A percentile compares a stretch with the other conserved stretches of the same genome.
These are phyloP conservation scores for Pythium aquatile DNA, from an alignment of 352 stramenopile species.

Conservation along the genomic window DNA sequence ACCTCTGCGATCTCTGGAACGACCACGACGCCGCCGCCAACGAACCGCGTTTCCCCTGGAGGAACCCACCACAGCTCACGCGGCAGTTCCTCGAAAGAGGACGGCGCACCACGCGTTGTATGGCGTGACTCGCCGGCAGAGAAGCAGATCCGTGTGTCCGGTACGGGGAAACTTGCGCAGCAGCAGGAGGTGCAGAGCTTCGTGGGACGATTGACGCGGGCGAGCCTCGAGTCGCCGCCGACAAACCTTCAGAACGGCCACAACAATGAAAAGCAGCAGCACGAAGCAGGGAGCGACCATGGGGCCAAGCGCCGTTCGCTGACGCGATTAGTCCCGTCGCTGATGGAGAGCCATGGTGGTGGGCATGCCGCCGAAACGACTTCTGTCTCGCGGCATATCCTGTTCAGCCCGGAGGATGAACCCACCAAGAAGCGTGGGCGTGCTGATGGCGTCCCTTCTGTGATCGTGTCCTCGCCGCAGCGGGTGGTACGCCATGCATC, in stretches of 20 bases:
- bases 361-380: constrained; percentile 7
- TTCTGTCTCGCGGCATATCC: constrained; percentile 41
- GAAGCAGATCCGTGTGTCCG: constrained; percentile 78
- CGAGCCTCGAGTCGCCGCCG: constrained; percentile 42
- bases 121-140: constrained; percentile 80
- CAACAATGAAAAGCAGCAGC: constrained; percentile 2
- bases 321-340: constrained; percentile 14
- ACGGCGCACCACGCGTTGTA: constrained; percentile 42
- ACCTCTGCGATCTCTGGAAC: constrained; percentile 23
- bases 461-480: background rate
- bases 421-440: constrained; percentile 1
- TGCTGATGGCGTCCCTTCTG: background rate
- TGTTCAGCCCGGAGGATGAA: constrained; percentile 42
- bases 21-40: constrained; percentile 13
- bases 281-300: constrained; percentile 2
- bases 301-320: constrained; percentile 24
- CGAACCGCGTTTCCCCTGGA: constrained; percentile 7
- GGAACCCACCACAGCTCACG: background rate
- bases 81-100: constrained; percentile 17
- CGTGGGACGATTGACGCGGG: constrained; percentile 53
- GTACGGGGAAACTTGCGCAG: constrained; percentile 63
- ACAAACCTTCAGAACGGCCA: constrained; percentile 1
- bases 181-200: constrained; percentile 72
- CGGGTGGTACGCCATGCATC: background rate
- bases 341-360: background rate